Percentiles rank a stretch among this genome's conserved stretches.
Conservation (phyloP, 306 rosid species). For the Fagus crenata region DNA sequence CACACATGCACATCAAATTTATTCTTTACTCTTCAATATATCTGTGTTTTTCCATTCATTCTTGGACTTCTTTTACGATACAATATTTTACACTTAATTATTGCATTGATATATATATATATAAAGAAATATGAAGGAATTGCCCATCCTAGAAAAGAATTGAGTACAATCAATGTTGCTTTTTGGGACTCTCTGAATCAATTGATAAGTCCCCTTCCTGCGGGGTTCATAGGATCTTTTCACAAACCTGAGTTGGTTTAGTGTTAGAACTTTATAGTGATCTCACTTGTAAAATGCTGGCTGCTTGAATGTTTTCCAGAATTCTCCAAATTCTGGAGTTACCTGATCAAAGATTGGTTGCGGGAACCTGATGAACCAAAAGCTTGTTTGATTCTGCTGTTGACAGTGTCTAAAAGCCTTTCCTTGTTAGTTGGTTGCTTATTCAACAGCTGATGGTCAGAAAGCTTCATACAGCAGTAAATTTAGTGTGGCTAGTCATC, state of each 20-base stretch:
- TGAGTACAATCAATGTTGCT: not conserved
- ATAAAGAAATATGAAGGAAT: not conserved
- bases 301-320: not conserved
- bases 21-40: not conserved
- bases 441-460: too few species aligned
- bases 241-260: not conserved
- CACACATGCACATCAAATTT: not conserved
- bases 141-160: not conserved
- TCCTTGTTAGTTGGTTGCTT: too few species aligned
- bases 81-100: not conserved
- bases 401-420: too few species aligned
- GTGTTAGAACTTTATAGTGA: not conserved
- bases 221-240: not conserved
- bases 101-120: too few species aligned
- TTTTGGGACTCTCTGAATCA: not conserved
- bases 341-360: too few species aligned
- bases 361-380: too few species aligned
- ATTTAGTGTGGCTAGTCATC: too few species aligned
- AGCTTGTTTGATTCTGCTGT: too few species aligned
- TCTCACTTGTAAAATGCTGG: not conserved
- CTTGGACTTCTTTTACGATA: not conserved
- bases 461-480: too few species aligned
- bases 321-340: not conserved
- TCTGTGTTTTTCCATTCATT: not conserved
- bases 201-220: not conserved